Evolutionary conservation across 129 eudicot species (phyloP).

Genomic region (Apium graveolens): DNA sequence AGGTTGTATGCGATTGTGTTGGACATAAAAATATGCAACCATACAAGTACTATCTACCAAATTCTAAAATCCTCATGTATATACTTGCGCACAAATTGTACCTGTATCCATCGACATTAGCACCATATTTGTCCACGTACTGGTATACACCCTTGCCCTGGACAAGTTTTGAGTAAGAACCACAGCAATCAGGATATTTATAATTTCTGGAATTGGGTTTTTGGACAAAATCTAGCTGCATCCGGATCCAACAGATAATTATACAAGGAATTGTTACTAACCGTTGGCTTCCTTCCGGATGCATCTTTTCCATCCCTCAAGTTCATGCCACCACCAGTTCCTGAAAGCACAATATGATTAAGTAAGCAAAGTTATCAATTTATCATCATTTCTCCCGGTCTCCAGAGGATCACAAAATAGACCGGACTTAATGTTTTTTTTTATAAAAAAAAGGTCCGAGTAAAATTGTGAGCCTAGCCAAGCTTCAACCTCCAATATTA

Average conservation of each 20-base stretch:
- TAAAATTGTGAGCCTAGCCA: too few relatives aligned
- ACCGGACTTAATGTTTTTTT: too few relatives aligned
- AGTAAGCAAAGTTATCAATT: neutral
- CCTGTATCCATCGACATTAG: conserved; percentile 99
- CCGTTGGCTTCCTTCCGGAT: conserved; percentile 70
- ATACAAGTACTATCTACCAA: neutral
- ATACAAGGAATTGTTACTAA: neutral
- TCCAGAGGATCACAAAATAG: too few relatives aligned
- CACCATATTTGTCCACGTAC: conserved; percentile 91
- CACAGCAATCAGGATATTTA: too few relatives aligned
- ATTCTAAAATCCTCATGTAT: neutral
- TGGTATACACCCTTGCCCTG: neutral
- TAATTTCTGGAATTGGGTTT: too few relatives aligned
- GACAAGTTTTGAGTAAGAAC: too few relatives aligned
- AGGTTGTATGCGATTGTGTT: neutral
- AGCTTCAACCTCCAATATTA: too few relatives aligned
- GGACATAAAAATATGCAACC: too few relatives aligned
- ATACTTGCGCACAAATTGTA: neutral
- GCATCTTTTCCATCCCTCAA: conserved; percentile 62
- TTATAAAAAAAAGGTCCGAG: too few relatives aligned
- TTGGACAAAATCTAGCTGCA: too few relatives aligned
- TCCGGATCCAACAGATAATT: neutral
- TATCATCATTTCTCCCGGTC: neutral
- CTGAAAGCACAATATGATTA: conserved; percentile 9
- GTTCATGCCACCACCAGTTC: conserved; percentile 62